Evolutionary conservation across 225 moss, liverwort and hornwort genomes (phyloP).

Genomic region (Takakia lepidozioides): DNA sequence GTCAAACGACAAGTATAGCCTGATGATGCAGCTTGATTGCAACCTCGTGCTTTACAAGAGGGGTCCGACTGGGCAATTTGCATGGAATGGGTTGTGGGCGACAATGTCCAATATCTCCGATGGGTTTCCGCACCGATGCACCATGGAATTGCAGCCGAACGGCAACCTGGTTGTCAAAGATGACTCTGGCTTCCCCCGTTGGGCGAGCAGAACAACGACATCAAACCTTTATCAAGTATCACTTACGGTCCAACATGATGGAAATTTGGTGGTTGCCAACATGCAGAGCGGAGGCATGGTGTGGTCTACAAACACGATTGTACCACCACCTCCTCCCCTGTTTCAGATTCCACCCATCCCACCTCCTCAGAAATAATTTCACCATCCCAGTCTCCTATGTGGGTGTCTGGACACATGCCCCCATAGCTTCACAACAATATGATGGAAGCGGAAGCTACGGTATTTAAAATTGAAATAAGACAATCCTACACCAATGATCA

Average conservation of each 20-base stretch:
- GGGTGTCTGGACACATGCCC: no score
- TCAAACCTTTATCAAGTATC: slow-evolving; percentile 1
- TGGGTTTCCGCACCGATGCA: slow-evolving; percentile 2
- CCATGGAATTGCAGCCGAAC: slow-evolving; percentile 4
- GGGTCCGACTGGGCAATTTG: slow-evolving; percentile 1
- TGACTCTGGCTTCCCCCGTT: neutral
- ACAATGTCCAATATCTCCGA: slow-evolving; percentile 6
- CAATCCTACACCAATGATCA: no score
- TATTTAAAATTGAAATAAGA: no score
- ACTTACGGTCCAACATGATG: slow-evolving; percentile 3
- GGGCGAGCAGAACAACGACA: slow-evolving; percentile 3
- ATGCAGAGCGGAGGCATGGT: neutral
- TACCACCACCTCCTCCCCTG: neutral
- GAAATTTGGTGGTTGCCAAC: slow-evolving; percentile 5
- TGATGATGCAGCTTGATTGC: slow-evolving; percentile 5
- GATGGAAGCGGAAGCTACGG: no score
- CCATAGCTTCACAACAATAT: no score
- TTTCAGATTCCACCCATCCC: neutral
- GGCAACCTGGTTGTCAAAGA: slow-evolving; percentile 8
- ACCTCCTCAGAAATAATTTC: neutral
- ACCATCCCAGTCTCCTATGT: no score
- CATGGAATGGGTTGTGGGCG: slow-evolving; percentile 6
- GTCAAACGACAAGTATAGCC: slow-evolving; percentile 1
- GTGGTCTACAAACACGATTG: slow-evolving; percentile 3
- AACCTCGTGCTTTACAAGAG: slow-evolving; percentile 6